Evolutionary conservation across 179 eudicot species (phyloP).

Genomic region (Silene vulgaris): DNA sequence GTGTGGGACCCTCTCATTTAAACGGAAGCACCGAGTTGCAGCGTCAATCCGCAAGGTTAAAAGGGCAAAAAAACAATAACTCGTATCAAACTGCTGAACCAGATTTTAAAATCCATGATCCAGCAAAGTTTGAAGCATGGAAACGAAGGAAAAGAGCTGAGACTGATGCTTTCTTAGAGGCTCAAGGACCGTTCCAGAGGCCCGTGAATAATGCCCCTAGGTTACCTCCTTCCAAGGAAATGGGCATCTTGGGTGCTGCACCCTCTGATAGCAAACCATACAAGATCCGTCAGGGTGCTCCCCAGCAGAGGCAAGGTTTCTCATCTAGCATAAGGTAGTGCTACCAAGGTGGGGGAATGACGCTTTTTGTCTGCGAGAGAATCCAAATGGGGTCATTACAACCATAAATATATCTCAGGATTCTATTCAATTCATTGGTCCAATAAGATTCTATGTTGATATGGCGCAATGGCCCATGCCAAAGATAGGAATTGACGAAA

Average conservation of each 20-base stretch:
- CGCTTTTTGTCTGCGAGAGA: conserved; percentile 8
- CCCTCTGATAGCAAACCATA: conserved; percentile 60
- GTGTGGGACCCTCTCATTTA: conserved; percentile 73
- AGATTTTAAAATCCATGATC: conserved; percentile 46
- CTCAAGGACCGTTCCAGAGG: conserved; percentile 46
- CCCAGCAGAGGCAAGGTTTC: conserved; percentile 54
- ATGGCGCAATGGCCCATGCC: conserved; percentile 12
- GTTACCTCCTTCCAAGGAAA: conserved; percentile 47
- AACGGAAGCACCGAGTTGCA: conserved; percentile 40
- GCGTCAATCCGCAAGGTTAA: conserved; percentile 36
- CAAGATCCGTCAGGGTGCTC: conserved; percentile 53
- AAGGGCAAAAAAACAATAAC: conserved; percentile 35
- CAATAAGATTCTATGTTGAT: conserved; percentile 18
- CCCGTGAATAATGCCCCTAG: conserved; percentile 44
- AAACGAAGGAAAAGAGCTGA: conserved; percentile 74
- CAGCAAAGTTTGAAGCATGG: conserved; percentile 83
- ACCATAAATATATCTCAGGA: conserved; percentile 26
- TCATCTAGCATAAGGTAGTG: conserved; percentile 49
- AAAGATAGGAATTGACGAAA: conserved; percentile 18
- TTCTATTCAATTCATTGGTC: conserved; percentile 31
- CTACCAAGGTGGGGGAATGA: conserved; percentile 13
- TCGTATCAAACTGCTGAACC: conserved; percentile 34
- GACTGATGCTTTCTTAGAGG: conserved; percentile 52
- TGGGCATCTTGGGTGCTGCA: conserved; percentile 84
- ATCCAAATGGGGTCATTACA: conserved; percentile 22